Conservation (phyloP, 2,329 filamentous ascomycete species). For the Juglanconis sp. region DNA sequence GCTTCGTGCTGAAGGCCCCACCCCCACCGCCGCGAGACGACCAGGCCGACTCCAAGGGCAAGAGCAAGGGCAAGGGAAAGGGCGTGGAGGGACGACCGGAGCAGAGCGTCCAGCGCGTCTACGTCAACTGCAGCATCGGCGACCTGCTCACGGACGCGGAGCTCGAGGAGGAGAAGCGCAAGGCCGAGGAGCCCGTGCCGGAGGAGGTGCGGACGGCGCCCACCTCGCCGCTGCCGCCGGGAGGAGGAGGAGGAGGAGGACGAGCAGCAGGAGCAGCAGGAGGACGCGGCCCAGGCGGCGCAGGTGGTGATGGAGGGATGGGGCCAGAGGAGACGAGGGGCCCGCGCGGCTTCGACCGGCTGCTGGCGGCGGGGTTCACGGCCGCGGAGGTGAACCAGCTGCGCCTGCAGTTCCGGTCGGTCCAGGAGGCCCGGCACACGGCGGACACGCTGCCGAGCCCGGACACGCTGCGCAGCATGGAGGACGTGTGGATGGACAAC, state of each 20-base stretch:
- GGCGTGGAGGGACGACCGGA: slow-evolving; percentile 41
- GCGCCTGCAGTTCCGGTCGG: slow-evolving; percentile 82
- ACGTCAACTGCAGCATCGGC: slow-evolving; percentile 91
- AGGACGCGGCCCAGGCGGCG: background rate
- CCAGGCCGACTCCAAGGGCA: slow-evolving; percentile 41
- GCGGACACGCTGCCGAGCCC: slow-evolving; percentile 86
- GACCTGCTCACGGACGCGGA: slow-evolving; percentile 67
- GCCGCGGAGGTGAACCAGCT: slow-evolving; percentile 78
- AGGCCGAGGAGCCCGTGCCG: slow-evolving; percentile 34
- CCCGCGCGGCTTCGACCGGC: slow-evolving; percentile 82
- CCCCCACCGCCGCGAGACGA: slow-evolving; percentile 43
- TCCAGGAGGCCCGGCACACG: slow-evolving; percentile 78
- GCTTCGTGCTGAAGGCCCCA: slow-evolving; percentile 63
- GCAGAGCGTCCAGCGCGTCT: slow-evolving; percentile 59
- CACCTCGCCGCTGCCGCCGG: slow-evolving; percentile 44
- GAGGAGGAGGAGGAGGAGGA: slow-evolving; percentile 7
- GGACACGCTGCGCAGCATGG: slow-evolving; percentile 69
- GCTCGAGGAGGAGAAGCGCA: slow-evolving; percentile 63
- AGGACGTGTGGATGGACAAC: slow-evolving; percentile 88
- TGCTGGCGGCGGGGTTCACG: slow-evolving; percentile 79
- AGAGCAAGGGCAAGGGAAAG: slow-evolving; percentile 64
- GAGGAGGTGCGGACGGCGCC: slow-evolving; percentile 32
- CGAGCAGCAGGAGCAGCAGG: background rate
- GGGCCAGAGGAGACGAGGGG: slow-evolving; percentile 40
- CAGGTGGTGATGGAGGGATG: slow-evolving; percentile 19